phyloP scores from a whole-genome alignment of 2,329 filamentous ascomycete genomes.

The Xylariaceae sp. region DNA sequence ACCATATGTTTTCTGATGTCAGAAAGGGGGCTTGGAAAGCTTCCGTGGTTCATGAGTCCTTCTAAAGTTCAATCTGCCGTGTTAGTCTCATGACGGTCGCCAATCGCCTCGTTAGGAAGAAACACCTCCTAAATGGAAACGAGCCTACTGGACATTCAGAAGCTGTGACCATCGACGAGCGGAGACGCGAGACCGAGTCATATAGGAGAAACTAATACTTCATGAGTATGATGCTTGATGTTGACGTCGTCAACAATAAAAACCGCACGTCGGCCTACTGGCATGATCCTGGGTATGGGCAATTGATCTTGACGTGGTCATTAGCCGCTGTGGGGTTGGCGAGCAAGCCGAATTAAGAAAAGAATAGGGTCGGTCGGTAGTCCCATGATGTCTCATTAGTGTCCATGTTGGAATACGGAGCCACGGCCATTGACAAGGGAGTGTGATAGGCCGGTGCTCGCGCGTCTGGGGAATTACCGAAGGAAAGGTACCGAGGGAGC shows the following conservation, averaged over 20 bases:
- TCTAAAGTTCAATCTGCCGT: background rate
- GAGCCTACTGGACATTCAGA: background rate
- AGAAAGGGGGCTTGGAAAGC: background rate
- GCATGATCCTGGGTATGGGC: background rate
- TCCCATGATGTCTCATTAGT: background rate
- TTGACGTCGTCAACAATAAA: background rate
- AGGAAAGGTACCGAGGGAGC: background rate
- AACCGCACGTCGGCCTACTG: background rate
- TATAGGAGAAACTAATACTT: background rate
- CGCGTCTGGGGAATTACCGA: background rate
- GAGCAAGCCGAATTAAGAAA: background rate
- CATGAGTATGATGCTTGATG: background rate
- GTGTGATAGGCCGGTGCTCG: background rate
- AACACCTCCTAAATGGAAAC: background rate
- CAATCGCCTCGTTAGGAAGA: background rate
- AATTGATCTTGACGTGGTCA: background rate
- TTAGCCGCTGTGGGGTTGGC: slow-evolving; percentile 4
- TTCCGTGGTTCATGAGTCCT: background rate
- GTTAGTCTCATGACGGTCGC: background rate
- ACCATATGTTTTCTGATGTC: too few relatives aligned
- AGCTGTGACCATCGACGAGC: background rate
- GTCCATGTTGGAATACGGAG: background rate
- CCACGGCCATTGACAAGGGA: background rate
- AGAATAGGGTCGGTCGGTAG: background rate
- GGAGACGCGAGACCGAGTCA: background rate